Evolutionary conservation across 225 moss, liverwort and hornwort genomes (phyloP).

Genomic region (Marchantia paleacea): DNA sequence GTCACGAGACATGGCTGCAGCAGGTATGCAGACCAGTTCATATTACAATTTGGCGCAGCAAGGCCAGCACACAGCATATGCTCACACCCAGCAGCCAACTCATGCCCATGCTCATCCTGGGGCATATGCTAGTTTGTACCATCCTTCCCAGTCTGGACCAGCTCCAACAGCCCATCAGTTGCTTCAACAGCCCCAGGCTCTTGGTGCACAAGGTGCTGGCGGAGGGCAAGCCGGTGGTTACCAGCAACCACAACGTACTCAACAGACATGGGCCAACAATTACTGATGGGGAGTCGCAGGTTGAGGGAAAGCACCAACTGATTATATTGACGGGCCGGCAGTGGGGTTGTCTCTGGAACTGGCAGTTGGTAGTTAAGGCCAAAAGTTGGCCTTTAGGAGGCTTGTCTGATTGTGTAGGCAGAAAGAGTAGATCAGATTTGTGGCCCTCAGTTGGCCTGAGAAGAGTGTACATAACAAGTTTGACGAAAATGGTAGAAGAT

Average conservation of each 20-base stretch:
- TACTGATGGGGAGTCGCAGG: constrained; percentile 42
- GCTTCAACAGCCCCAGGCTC: constrained; percentile 86
- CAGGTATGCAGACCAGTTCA: constrained; percentile 80
- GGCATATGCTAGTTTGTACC: constrained; percentile 73
- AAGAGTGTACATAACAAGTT: constrained; percentile 81
- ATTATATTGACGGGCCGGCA: constrained; percentile 14
- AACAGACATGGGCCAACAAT: constrained; percentile 83
- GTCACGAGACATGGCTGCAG: constrained; percentile 80
- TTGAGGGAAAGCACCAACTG: constrained; percentile 27
- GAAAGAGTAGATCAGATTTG: constrained; percentile 47
- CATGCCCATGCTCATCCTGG: constrained; percentile 74
- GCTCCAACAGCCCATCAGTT: constrained; percentile 67
- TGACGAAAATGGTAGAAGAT: constrained; percentile 55
- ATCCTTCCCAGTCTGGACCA: constrained; percentile 85
- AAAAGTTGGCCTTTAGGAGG: constrained; percentile 36
- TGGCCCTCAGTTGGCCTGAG: constrained; percentile 55
- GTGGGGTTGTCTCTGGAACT: constrained; percentile 31
- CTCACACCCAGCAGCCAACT: constrained; percentile 69
- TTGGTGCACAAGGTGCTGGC: constrained; percentile 59
- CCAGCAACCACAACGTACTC: constrained; percentile 78
- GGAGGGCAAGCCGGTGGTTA: constrained; percentile 53
- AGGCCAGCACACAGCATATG: constrained; percentile 82
- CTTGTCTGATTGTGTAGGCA: constrained; percentile 55
- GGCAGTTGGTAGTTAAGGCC: constrained; percentile 30
- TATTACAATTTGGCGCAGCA: constrained; percentile 88